These are phyloP conservation scores for Sugiyamaella paludigena DNA, from an alignment of 1,139 yeast genomes.

Conservation along the genomic window DNA sequence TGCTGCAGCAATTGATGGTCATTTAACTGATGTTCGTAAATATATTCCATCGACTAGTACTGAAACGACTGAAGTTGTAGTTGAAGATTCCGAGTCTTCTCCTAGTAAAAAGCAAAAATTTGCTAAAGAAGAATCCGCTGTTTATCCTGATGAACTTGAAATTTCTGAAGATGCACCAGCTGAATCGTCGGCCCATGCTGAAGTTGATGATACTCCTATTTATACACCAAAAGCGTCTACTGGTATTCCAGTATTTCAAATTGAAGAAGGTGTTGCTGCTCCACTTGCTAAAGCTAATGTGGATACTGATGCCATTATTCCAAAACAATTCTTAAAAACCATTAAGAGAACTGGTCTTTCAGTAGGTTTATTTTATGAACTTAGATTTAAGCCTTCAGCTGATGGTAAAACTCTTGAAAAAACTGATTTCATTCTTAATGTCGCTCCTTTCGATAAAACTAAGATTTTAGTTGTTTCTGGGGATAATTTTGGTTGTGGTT, in stretches of 20 bases:
- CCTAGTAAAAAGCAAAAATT: constrained; percentile 23
- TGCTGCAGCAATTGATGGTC: constrained; percentile 93
- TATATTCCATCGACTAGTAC: constrained; percentile 60
- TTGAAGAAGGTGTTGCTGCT: constrained; percentile 83
- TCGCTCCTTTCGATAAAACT: constrained; percentile 74
- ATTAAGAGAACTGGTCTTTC: constrained; percentile 94
- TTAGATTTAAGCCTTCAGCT: constrained; percentile 66
- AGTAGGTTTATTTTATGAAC: constrained; percentile 85
- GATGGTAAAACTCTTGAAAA: constrained; percentile 66
- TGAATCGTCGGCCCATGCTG: constrained; percentile 30
- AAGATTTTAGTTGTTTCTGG: constrained; percentile 89
- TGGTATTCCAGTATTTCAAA: constrained; percentile 74
- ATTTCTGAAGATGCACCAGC: constrained; percentile 27
- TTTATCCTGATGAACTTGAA: constrained; percentile 18
- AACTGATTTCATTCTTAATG: constrained; percentile 87
- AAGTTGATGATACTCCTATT: constrained; percentile 31
- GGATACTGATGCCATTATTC: constrained; percentile 97
- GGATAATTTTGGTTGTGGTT: constrained; percentile 97
- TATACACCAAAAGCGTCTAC: constrained; percentile 35
- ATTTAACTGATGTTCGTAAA: constrained; percentile 84
- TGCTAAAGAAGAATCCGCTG: constrained; percentile 17
- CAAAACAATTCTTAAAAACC: constrained; percentile 95
- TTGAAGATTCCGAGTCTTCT: constrained; percentile 30
- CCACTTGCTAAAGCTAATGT: constrained; percentile 93
- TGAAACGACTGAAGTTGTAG: constrained; percentile 59